Evolutionary conservation across 192 early-diverging fungal genomes (phyloP).

Genomic region (Thoreauomyces humboldtii): DNA sequence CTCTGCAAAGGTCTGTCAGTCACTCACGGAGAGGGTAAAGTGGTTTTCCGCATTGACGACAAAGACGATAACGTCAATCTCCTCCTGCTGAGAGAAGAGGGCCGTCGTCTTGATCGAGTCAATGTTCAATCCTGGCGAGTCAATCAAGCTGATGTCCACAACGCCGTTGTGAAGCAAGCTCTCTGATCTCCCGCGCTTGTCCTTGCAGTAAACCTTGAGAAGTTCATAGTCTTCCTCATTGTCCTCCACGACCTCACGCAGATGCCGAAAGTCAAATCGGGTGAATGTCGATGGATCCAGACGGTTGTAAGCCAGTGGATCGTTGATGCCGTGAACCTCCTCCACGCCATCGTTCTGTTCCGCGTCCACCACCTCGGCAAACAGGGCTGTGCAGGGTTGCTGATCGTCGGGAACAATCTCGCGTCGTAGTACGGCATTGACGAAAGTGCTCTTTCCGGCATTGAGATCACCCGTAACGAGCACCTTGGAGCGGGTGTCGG

Average conservation of each 20-base stretch:
- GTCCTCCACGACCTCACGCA: constrained; percentile 82
- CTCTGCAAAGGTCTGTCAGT: too few species aligned
- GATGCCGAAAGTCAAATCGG: constrained; percentile 64
- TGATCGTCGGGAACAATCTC: constrained; percentile 93
- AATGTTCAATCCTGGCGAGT: constrained; percentile 97
- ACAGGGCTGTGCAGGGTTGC: constrained; percentile 95
- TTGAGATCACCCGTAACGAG: constrained; percentile 98
- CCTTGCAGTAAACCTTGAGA: constrained; percentile 90
- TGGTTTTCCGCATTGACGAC: constrained; percentile 99
- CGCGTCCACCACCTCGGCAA: constrained; percentile 94
- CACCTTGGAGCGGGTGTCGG: constrained; percentile 89
- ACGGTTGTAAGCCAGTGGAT: constrained; percentile 67
- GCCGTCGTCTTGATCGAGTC: constrained; percentile 97
- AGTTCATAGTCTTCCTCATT: constrained; percentile 77
- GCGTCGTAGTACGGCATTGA: constrained; percentile 89
- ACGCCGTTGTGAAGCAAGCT: constrained; percentile 90
- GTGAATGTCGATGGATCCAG: constrained; percentile 69
- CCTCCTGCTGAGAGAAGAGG: constrained; percentile 95
- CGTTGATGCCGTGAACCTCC: constrained; percentile 86
- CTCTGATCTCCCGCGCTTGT: constrained; percentile 42
- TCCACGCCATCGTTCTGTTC: constrained; percentile 85
- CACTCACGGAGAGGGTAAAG: constrained; percentile 89
- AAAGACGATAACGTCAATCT: constrained; percentile 99
- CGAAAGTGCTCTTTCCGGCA: constrained; percentile 95
- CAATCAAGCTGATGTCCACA: constrained; percentile 94